Conservation (phyloP, 768 basidiomycete genomes). For the Rhodotorula taiwanensis region DNA sequence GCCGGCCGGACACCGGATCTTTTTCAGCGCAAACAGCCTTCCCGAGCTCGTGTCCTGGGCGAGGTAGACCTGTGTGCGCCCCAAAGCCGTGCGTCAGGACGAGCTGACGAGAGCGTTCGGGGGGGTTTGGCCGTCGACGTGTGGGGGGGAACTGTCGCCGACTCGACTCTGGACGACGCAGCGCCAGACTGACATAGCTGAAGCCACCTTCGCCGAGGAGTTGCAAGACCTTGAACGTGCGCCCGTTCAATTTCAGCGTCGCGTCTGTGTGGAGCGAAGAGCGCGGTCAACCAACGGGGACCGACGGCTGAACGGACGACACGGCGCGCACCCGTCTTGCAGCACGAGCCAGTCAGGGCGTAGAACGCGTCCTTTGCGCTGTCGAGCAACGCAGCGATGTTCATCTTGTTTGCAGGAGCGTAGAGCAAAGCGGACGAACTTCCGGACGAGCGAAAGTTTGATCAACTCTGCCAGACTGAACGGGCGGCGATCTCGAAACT, state of each 20-base stretch:
- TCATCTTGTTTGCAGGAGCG: no score
- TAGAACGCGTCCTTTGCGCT: constrained; percentile 74
- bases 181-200: constrained; percentile 72
- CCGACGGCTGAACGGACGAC: neutral
- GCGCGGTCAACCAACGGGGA: constrained; percentile 49
- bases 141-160: no score
- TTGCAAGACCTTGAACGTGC: constrained; percentile 80
- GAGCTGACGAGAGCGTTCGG: no score
- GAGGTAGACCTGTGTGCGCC: constrained; percentile 28
- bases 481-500: no score
- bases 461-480: no score
- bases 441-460: no score
- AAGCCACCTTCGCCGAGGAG: constrained; percentile 95
- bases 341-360: constrained; percentile 72
- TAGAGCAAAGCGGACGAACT: no score
- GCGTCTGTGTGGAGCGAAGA: constrained; percentile 48
- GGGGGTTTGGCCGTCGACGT: no score
- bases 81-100: no score
- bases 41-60: constrained; percentile 47
- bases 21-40: constrained; percentile 93
- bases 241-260: constrained; percentile 88
- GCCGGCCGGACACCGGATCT: constrained; percentile 86
- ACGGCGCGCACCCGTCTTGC: constrained; percentile 39
- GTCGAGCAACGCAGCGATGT: constrained; percentile 58
- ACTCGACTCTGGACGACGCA: no score